Evolutionary conservation across 306 rosid genomes (phyloP).

Genomic region (Quercus suber): DNA sequence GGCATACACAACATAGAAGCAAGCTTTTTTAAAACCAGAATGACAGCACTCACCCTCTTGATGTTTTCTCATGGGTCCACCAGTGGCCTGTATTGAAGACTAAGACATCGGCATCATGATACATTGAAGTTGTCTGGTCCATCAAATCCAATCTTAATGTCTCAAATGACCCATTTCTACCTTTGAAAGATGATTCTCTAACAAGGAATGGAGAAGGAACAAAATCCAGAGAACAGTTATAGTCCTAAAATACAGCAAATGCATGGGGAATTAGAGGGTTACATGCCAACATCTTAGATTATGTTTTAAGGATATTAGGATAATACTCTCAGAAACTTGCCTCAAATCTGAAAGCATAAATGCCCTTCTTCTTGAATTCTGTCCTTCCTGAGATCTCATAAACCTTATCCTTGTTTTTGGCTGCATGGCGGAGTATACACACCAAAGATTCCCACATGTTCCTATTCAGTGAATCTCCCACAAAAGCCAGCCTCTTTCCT

Average conservation of each 20-base stretch:
- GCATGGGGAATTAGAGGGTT: constrained; percentile 6
- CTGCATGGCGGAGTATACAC: constrained; percentile 72
- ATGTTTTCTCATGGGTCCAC: constrained; percentile 99
- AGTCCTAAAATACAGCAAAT: constrained; percentile 57
- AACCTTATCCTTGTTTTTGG: constrained; percentile 54
- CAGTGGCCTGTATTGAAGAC: constrained; percentile 96
- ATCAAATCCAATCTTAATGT: constrained; percentile 91
- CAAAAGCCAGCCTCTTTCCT: constrained; percentile 76
- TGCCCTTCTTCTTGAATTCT: constrained; percentile 77
- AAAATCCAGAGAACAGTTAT: constrained; percentile 82
- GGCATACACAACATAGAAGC: constrained; percentile 7
- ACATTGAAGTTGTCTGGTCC: constrained; percentile 65
- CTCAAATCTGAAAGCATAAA: constrained; percentile 87
- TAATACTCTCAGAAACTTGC: constrained; percentile 42
- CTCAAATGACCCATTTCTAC: constrained; percentile 58
- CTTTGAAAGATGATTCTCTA: constrained; percentile 61
- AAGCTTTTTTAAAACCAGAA: constrained; percentile 8
- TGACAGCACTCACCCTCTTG: constrained; percentile 61
- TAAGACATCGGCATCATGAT: constrained; percentile 74
- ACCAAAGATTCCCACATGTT: constrained; percentile 98
- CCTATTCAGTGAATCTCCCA: constrained; percentile 92
- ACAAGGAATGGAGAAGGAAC: constrained; percentile 89
- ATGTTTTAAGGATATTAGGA: not conserved
- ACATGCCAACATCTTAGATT: not conserved
- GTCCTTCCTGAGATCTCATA: constrained; percentile 78